phyloP scores from a whole-genome alignment of 2,329 filamentous ascomycete species.

The Cercospora brassicicola region DNA sequence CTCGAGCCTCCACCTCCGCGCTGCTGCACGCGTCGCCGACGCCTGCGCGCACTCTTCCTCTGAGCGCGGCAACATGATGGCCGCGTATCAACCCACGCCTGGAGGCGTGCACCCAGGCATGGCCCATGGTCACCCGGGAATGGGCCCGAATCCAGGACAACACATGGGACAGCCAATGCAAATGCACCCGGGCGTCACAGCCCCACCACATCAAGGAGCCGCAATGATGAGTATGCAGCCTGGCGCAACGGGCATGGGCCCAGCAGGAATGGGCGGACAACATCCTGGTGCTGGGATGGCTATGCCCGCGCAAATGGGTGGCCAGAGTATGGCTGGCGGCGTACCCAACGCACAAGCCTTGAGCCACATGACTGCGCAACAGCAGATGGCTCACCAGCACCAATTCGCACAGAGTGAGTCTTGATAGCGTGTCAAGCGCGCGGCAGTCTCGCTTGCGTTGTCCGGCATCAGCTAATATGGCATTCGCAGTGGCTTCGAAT shows the following conservation, averaged over 20 bases:
- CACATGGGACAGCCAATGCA: slow-evolving; percentile 70
- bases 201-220: slow-evolving; percentile 65
- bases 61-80: slow-evolving; percentile 62
- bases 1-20: slow-evolving; percentile 39
- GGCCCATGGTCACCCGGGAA: slow-evolving; percentile 63
- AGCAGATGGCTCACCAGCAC: slow-evolving; percentile 51
- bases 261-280: slow-evolving; percentile 34
- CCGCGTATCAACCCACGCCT: slow-evolving; percentile 68
- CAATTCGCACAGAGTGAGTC: slow-evolving; percentile 39
- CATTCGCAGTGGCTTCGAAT: slow-evolving; percentile 44
- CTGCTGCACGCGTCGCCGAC: slow-evolving; percentile 17
- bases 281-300: slow-evolving; percentile 39
- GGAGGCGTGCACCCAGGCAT: slow-evolving; percentile 67
- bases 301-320: slow-evolving; percentile 38
- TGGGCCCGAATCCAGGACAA: slow-evolving; percentile 67
- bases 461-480: slow-evolving; percentile 36
- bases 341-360: slow-evolving; percentile 66
- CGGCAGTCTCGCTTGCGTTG: neutral
- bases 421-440: neutral
- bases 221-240: slow-evolving; percentile 76
- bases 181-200: slow-evolving; percentile 68
- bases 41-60: slow-evolving; percentile 15
- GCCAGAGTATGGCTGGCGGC: slow-evolving; percentile 48
- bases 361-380: slow-evolving; percentile 68
- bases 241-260: slow-evolving; percentile 58